Evolutionary conservation across 345 rosid species (phyloP).

Genomic region (Cardamine occulta): DNA sequence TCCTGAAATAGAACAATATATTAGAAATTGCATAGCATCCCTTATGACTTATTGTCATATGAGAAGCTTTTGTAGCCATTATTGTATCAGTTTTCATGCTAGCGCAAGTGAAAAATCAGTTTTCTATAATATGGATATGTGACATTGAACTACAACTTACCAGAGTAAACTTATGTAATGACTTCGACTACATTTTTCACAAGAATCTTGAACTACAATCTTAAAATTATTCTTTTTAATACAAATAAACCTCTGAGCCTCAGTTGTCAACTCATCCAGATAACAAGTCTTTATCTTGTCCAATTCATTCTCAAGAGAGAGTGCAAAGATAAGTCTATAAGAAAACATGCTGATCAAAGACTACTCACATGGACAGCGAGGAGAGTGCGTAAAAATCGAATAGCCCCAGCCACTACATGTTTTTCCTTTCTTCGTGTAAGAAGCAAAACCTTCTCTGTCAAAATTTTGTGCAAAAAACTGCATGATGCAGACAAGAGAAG

Average conservation of each 20-base stretch:
- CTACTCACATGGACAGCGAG: conserved; percentile 73
- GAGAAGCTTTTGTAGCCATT: not conserved
- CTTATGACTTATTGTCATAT: conserved; percentile 5
- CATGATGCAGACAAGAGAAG: conserved; percentile 58
- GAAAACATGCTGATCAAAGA: conserved; percentile 14
- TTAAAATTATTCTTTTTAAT: not conserved
- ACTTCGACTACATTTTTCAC: conserved; percentile 14
- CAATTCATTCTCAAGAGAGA: conserved; percentile 20
- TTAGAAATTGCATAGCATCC: conserved; percentile 19
- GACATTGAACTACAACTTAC: conserved; percentile 14
- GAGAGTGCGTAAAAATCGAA: conserved; percentile 81
- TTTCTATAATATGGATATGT: conserved; percentile 20
- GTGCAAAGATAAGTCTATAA: conserved; percentile 5
- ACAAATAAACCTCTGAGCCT: not conserved
- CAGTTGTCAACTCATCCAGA: conserved; percentile 19
- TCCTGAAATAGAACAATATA: conserved; percentile 58
- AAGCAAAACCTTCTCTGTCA: conserved; percentile 69
- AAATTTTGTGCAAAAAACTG: conserved; percentile 72
- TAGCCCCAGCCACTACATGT: conserved; percentile 79
- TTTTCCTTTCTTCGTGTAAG: conserved; percentile 79
- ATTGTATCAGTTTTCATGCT: not conserved
- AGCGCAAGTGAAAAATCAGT: not conserved
- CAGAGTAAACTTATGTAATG: not conserved
- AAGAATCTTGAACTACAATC: conserved; percentile 8
- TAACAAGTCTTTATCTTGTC: conserved; percentile 8